A percentile compares a stretch with the other conserved stretches of the same genome.
Evolutionary conservation across 805 yeast genomes (phyloP).

Genomic region (Komagataella kurtzmanii): DNA sequence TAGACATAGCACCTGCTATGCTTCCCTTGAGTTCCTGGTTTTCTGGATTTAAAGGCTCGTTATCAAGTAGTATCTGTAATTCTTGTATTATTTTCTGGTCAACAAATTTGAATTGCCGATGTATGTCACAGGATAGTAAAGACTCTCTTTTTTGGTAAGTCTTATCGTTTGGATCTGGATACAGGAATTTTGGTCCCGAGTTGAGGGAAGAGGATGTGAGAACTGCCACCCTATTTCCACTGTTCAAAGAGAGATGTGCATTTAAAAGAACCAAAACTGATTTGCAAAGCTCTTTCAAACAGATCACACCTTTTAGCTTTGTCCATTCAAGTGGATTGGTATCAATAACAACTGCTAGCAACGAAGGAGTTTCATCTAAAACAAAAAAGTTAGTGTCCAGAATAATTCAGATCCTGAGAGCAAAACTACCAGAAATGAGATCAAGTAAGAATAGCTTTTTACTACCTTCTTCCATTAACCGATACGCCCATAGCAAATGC

Average conservation of each 20-base stretch:
- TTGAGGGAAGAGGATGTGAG: constrained; percentile 53
- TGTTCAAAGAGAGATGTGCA: constrained; percentile 78
- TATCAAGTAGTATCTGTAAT: constrained; percentile 31
- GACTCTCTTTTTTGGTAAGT: constrained; percentile 5
- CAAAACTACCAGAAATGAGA: background rate
- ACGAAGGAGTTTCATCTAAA: constrained; percentile 63
- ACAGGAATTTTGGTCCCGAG: constrained; percentile 52
- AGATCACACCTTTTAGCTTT: constrained; percentile 25
- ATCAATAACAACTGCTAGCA: constrained; percentile 68
- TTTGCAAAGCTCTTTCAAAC: constrained; percentile 46
- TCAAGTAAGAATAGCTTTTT: too few relatives aligned
- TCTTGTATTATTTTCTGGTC: constrained; percentile 61
- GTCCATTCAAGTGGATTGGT: constrained; percentile 63
- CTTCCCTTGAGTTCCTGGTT: constrained; percentile 28
- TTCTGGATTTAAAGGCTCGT: constrained; percentile 13
- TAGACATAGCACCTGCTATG: constrained; percentile 67
- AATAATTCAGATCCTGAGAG: background rate
- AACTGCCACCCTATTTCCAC: constrained; percentile 73
- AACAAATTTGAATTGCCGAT: constrained; percentile 69
- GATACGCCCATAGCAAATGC: background rate
- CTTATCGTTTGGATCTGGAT: constrained; percentile 30
- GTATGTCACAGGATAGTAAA: constrained; percentile 49
- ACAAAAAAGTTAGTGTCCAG: constrained; percentile 3
- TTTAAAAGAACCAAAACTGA: constrained; percentile 67
- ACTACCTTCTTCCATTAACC: background rate